Conservation (phyloP, 1,139 yeast species). For the Ogataea hybrid region DNA sequence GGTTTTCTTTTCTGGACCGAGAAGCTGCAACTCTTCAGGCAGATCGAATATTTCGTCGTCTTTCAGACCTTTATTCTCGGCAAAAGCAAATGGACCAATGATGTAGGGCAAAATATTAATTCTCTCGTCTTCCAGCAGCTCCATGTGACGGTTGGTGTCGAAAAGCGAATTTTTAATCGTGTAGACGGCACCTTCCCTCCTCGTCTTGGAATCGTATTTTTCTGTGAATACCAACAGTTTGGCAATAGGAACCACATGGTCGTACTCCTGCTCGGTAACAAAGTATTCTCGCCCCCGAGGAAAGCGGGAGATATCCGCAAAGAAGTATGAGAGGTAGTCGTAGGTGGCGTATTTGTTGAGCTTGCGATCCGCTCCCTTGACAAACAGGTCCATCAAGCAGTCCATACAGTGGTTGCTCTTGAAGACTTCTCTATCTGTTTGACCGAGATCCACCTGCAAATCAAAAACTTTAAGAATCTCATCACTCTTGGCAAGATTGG, state of each 20-base stretch:
- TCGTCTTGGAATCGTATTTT: conserved; percentile 67
- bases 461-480: conserved; percentile 55
- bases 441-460: conserved; percentile 37
- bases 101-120: conserved; percentile 81
- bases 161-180: conserved; percentile 88
- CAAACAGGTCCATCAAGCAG: conserved; percentile 87
- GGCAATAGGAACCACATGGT: conserved; percentile 74
- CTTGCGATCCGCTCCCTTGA: conserved; percentile 73
- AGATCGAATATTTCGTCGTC: conserved; percentile 88
- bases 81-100: conserved; percentile 78
- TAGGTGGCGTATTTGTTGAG: conserved; percentile 71
- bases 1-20: conserved; percentile 73
- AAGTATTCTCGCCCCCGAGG: conserved; percentile 74
- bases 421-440: conserved; percentile 39
- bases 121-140: conserved; percentile 55
- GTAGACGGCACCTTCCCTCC: conserved; percentile 93
- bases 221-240: conserved; percentile 83
- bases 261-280: conserved; percentile 67
- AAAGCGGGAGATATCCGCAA: conserved; percentile 84
- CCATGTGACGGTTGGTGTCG: conserved; percentile 67
- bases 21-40: conserved; percentile 84
- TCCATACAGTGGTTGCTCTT: conserved; percentile 65
- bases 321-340: conserved; percentile 84
- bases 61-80: conserved; percentile 57
- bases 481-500: conserved; percentile 83